phyloP scores from a whole-genome alignment of 306 rosid species.

The Rosa multiflora region DNA sequence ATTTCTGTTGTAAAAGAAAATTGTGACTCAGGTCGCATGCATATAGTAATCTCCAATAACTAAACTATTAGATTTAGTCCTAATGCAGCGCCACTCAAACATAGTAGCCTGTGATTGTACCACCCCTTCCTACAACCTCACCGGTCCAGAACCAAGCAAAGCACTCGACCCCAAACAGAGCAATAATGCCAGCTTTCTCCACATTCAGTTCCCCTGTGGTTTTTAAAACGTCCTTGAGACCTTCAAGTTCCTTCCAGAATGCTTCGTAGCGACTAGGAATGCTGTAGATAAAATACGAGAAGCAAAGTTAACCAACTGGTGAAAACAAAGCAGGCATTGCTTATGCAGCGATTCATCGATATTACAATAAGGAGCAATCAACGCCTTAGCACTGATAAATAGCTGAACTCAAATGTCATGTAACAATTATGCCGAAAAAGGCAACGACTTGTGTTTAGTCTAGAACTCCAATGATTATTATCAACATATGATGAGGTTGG shows the following conservation, averaged over 20 bases:
- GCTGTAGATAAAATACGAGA: slow-evolving; percentile 25
- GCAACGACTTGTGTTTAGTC: neutral
- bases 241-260: slow-evolving; percentile 42
- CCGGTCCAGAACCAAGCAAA: slow-evolving; percentile 55
- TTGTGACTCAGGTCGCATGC: slow-evolving; percentile 7
- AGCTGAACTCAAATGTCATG: neutral
- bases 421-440: no score
- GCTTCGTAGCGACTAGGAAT: slow-evolving; percentile 44
- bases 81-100: slow-evolving; percentile 24
- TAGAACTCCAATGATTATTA: neutral
- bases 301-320: slow-evolving; percentile 9
- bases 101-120: slow-evolving; percentile 51
- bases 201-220: slow-evolving; percentile 31
- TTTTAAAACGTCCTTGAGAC: slow-evolving; percentile 31
- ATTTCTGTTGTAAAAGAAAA: slow-evolving; percentile 13
- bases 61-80: slow-evolving; percentile 15
- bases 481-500: neutral
- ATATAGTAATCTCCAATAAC: slow-evolving; percentile 6
- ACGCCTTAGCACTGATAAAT: neutral
- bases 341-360: neutral
- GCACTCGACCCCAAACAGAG: slow-evolving; percentile 52
- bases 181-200: slow-evolving; percentile 37
- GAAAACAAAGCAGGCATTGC: neutral
- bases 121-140: slow-evolving; percentile 50
- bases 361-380: neutral